Evolutionary conservation across 2,329 filamentous ascomycete species (phyloP).

Genomic region (Trichoderma simmonsii): DNA sequence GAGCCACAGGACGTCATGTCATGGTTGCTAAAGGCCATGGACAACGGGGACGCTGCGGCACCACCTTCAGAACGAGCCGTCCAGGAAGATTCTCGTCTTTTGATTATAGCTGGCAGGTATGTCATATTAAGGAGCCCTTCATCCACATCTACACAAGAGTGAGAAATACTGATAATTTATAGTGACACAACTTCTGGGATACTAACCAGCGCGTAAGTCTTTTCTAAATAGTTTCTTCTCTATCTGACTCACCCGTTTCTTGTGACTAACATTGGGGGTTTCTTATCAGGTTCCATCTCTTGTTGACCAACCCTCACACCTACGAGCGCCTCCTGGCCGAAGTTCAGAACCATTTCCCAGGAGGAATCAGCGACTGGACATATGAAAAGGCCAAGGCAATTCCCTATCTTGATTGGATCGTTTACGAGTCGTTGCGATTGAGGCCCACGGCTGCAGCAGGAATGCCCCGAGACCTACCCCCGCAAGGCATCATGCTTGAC

Average conservation of each 20-base stretch:
- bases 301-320: neutral
- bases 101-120: conserved; percentile 2
- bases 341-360: neutral
- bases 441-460: conserved; percentile 37
- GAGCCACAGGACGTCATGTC: neutral
- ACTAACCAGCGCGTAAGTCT: neutral
- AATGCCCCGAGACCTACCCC: conserved; percentile 35
- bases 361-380: conserved; percentile 3
- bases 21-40: neutral
- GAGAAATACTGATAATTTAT: neutral
- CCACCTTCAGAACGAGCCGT: neutral
- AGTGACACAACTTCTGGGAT: neutral
- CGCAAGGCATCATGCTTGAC: conserved; percentile 33
- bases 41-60: neutral
- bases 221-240: neutral
- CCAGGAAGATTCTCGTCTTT: neutral
- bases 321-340: neutral
- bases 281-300: neutral
- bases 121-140: neutral
- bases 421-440: conserved; percentile 41
- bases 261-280: neutral
- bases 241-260: neutral
- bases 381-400: conserved; percentile 23
- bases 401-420: conserved; percentile 30
- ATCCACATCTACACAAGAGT: neutral